Conservation (phyloP, 139 green algal species). For the Trebouxia sp. region DNA sequence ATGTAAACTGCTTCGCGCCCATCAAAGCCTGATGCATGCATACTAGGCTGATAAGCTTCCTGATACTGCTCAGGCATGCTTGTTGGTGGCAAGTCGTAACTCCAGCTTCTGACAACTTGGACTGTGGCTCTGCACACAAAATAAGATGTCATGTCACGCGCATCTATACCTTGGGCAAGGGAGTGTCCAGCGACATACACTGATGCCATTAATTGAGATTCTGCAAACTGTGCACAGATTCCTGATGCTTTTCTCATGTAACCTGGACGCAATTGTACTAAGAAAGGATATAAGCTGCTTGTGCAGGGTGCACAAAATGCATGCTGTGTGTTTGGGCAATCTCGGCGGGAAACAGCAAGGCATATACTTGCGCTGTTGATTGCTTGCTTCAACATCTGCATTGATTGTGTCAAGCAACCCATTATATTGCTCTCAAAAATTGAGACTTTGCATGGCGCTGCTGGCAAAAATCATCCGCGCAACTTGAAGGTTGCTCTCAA, state of each 20-base stretch:
- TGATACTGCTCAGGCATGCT: background rate
- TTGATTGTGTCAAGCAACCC: too few species aligned
- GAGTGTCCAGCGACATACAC: background rate
- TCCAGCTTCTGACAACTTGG: slow-evolving; percentile 6
- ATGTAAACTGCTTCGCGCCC: background rate
- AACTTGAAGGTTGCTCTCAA: background rate
- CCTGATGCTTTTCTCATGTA: background rate
- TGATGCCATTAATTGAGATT: background rate
- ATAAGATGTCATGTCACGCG: background rate
- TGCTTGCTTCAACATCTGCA: too few species aligned
- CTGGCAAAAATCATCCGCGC: too few species aligned
- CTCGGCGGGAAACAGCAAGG: too few species aligned
- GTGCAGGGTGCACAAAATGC: background rate
- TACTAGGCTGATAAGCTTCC: background rate
- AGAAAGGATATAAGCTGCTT: background rate
- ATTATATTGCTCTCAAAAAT: too few species aligned
- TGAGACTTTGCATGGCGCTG: too few species aligned
- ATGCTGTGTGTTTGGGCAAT: too few species aligned
- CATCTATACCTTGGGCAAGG: background rate
- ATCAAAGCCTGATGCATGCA: background rate
- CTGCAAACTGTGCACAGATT: background rate
- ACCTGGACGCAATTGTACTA: background rate
- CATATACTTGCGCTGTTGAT: too few species aligned
- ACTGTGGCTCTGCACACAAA: background rate
- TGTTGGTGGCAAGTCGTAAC: background rate